Conservation (phyloP, 169 alveolate species). For the Perkinsus olseni region DNA sequence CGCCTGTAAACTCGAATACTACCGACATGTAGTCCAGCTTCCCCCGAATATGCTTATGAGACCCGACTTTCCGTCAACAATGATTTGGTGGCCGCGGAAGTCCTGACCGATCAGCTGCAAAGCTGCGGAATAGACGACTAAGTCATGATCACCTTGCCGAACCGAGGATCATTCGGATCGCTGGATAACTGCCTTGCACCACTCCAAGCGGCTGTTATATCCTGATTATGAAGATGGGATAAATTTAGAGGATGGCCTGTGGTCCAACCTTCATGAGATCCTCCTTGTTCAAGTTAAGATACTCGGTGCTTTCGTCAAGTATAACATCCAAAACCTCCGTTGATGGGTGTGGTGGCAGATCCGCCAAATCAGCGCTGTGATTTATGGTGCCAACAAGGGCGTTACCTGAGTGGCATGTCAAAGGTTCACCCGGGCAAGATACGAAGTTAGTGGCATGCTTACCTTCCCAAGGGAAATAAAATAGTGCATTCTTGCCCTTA, state of each 20-base stretch:
- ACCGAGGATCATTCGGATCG: constrained; percentile 23
- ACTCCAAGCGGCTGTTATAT: constrained; percentile 56
- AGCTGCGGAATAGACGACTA: no score
- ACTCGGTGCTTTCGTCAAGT: constrained; percentile 53
- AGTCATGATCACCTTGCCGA: neutral
- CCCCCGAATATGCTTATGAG: constrained; percentile 88
- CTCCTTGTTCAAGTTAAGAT: constrained; percentile 40
- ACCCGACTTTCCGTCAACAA: constrained; percentile 57
- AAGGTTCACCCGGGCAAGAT: neutral
- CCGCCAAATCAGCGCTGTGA: constrained; percentile 48
- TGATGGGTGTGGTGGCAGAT: constrained; percentile 43
- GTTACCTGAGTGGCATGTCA: constrained; percentile 22
- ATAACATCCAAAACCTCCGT: constrained; percentile 63
- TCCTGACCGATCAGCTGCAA: no score
- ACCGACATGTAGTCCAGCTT: constrained; percentile 86
- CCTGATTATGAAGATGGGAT: neutral
- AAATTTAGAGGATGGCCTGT: neutral
- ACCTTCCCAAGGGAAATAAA: constrained; percentile 73
- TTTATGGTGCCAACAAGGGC: constrained; percentile 82
- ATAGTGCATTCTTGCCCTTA: constrained; percentile 79
- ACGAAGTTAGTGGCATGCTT: neutral
- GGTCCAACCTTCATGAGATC: constrained; percentile 21
- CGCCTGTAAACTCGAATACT: constrained; percentile 14
- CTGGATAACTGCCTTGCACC: constrained; percentile 60
- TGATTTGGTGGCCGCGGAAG: constrained; percentile 80